A percentile compares a stretch with the other conserved stretches of the same genome.
Evolutionary conservation across 768 basidiomycete genomes (phyloP).

Genomic region (Lactifluus piperatus): DNA sequence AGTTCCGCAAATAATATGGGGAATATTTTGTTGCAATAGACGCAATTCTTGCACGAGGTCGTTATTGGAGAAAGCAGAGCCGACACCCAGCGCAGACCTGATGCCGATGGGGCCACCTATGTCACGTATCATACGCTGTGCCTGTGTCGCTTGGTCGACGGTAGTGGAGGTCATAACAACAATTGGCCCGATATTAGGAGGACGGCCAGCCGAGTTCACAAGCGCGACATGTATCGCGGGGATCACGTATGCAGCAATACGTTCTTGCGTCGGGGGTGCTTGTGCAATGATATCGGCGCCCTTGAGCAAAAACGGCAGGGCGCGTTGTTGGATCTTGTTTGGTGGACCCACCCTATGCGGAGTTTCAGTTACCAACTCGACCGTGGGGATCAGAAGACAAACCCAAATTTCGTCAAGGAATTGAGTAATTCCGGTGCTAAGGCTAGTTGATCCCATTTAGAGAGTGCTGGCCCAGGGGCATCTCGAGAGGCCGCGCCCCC

Average conservation of each 20-base stretch:
- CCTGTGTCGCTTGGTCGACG: constrained; percentile 97
- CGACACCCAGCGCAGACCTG: constrained; percentile 81
- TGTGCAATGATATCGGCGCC: constrained; percentile 98
- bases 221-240: constrained; percentile 81
- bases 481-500: constrained; percentile 50
- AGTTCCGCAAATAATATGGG: constrained; percentile 94
- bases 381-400: constrained; percentile 27
- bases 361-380: constrained; percentile 3
- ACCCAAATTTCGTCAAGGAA: constrained; percentile 92
- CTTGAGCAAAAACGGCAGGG: constrained; percentile 87
- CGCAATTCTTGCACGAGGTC: constrained; percentile 70
- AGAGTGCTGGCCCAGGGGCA: constrained; percentile 61
- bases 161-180: constrained; percentile 96
- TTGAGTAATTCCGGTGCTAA: constrained; percentile 81
- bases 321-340: constrained; percentile 97
- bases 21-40: constrained; percentile 81
- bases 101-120: constrained; percentile 91
- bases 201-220: constrained; percentile 46
- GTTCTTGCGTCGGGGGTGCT: constrained; percentile 96
- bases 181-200: constrained; percentile 66
- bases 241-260: constrained; percentile 95
- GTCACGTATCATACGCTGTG: constrained; percentile 90
- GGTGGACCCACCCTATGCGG: constrained; percentile 80
- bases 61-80: constrained; percentile 52
- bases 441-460: constrained; percentile 93